These are phyloP conservation scores for Chlorella variabilis DNA, from an alignment of 163 green algal species.

Conservation along the genomic window DNA sequence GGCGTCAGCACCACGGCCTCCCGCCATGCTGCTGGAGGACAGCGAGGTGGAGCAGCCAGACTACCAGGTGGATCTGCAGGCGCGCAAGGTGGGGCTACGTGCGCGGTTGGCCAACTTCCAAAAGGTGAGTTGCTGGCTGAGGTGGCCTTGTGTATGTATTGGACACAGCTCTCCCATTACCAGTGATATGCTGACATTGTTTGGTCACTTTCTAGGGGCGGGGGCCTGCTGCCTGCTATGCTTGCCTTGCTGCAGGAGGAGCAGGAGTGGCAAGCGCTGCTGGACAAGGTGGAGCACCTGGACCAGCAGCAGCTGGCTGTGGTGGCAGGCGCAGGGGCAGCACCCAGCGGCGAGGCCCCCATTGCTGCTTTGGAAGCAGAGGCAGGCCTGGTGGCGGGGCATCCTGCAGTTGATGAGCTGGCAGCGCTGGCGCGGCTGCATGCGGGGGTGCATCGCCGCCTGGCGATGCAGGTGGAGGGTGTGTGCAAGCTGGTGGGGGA, in stretches of 20 bases:
- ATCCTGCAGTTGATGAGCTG: slow-evolving; percentile 12
- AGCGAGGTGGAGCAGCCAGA: slow-evolving; percentile 26
- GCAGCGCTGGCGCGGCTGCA: slow-evolving; percentile 32
- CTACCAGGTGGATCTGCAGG: slow-evolving; percentile 44
- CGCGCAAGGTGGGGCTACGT: slow-evolving; percentile 52
- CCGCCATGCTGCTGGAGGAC: slow-evolving; percentile 1
- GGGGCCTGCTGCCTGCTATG: too few species aligned
- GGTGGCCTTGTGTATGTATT: too few species aligned
- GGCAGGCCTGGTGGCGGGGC: background rate
- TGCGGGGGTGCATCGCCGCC: slow-evolving; percentile 29
- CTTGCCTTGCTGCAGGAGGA: slow-evolving; percentile 42
- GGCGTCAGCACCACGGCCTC: slow-evolving; percentile 5
- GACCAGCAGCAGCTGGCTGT: slow-evolving; percentile 25
- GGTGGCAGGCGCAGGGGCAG: background rate
- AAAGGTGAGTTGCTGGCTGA: slow-evolving; percentile 19
- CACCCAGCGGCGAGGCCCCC: background rate
- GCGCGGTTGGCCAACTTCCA: slow-evolving; percentile 36
- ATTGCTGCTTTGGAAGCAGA: too few species aligned
- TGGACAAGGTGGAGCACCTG: slow-evolving; percentile 44
- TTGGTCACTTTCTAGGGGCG: too few species aligned
- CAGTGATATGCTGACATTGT: too few species aligned
- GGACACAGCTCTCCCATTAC: too few species aligned
- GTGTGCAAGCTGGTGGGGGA: slow-evolving; percentile 61
- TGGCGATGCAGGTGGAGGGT: slow-evolving; percentile 57
- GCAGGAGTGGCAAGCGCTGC: slow-evolving; percentile 51